Base-by-base conservation (phyloP, 73 alveolate species). In the Strombidium stylifer region DNA sequence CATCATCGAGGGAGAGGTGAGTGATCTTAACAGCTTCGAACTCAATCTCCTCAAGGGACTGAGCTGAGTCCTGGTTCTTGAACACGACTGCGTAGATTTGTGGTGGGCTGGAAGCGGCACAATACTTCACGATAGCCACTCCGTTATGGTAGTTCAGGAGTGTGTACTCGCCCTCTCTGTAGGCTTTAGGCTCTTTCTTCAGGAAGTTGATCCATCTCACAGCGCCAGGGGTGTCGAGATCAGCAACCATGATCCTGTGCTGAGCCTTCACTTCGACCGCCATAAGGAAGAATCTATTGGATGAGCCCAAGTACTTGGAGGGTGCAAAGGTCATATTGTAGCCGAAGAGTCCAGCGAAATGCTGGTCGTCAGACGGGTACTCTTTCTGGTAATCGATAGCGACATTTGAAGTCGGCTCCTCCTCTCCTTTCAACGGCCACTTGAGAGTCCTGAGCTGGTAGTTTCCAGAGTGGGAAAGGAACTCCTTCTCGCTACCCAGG, bases 301-400 rank as follows among this genome's bases (percentile, higher is more conserved):
- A 41, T 1, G 50, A 34, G 15, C 75, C 75, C 11, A 60, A 3
- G 32, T 39, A 60, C 28, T 55, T 50, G 16, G 35, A 3, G 28
- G 39, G 26, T 3, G 41, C n/a, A 26, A 35, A 40, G 12, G 47
- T 60, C 31, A 39, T 25, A 28, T 60, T 60, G 61, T 60, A 60
- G 36, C 75, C 90, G 46, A 21, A 68, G 27, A 78, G 40, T 6
- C 90, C 90, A 36, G 70, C 7, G 57, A 68, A 78, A 7, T 51
- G 61, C 2, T 35, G 47, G 3, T 16, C 61, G 26, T 37, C 50
- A 3, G n/a, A 18, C 3, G 75, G 75, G 31, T 66, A 68, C 15
- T 20, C 78, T n/a, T 1, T 11, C 11, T 1, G 40, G 34, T 30
- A 53, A 16, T 65, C 71, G 23, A 67, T 44, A 10, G 27, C 71